Evolutionary conservation across 2,329 filamentous ascomycete genomes (phyloP), one percentile per base, ranked within the genome.

Genomic region (Alternaria viburni): DNA sequence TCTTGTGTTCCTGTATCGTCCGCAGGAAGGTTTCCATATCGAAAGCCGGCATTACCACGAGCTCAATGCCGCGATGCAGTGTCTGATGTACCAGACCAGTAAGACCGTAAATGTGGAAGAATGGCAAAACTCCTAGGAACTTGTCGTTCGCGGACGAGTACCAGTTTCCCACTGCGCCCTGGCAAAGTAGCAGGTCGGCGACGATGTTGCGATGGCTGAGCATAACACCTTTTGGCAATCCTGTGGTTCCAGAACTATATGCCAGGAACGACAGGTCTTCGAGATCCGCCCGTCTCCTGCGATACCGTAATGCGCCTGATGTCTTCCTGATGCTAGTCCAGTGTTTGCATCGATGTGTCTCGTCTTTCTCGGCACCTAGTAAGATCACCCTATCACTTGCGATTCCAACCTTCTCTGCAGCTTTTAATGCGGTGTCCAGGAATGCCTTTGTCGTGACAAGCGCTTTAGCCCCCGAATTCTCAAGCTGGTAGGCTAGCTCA

Each of bases 41-140:
- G 78, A 97, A 97, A 65, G 90, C 89, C 1, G 89, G 81, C 86
- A 96, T 90, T 9, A 95, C 87, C 2, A 93, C 81, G 0, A 90
- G 83, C 57, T 88, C 84, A 59, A 89, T 84, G 8, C 92, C 93
- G n/a, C 83, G 82, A 76, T 89, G 88, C 12, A 93, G 81, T 21
- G 88, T 82, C 73, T 89, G 85, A 64, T 95, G 88, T 23, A 96
- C 83, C 36, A 93, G 86, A 68, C 87, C 90, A 9, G 88, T 91
- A 17, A 96, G 86, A 88, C 86, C 92, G 75, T 96, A 97, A 66
- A 97, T 93, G 77, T 97, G 93, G 81, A 93, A 97, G 78, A 97
- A 96, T 0, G 94, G 93, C 4, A 97, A 81, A 59, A 96, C 90
- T 3, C 91, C 92, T 5, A 97, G 79, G 43, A 95, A 83, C 59